Conservation (phyloP, 371 early-diverging fungal species). For the Dentiscutata heterogama region DNA sequence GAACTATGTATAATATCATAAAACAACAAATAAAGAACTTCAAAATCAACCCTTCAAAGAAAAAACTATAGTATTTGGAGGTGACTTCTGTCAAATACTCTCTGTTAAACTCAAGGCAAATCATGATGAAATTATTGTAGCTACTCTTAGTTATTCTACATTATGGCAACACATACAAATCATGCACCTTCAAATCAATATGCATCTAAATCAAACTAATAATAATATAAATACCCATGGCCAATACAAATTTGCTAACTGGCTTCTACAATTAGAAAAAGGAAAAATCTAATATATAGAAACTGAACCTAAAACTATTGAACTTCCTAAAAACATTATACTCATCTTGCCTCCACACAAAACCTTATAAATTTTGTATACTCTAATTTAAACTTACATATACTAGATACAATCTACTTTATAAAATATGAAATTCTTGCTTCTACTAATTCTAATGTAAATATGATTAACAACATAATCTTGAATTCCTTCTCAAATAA, state of each 20-base stretch:
- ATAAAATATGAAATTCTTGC: background rate
- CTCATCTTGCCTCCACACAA: background rate
- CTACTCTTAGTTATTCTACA: background rate
- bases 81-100: constrained; percentile 42
- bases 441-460: background rate
- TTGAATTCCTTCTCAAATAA: background rate
- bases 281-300: background rate
- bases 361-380: background rate
- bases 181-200: constrained; percentile 8
- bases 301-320: background rate
- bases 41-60: constrained; percentile 7
- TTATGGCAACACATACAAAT: constrained; percentile 4
- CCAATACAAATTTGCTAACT: constrained; percentile 11
- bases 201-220: background rate
- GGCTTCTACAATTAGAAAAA: background rate
- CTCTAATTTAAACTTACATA: too few relatives aligned
- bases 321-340: background rate
- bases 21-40: background rate
- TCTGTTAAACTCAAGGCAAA: constrained; percentile 1
- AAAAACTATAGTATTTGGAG: constrained; percentile 47
- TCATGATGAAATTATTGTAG: constrained; percentile 1
- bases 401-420: background rate
- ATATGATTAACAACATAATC: background rate
- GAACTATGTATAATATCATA: constrained; percentile 48
- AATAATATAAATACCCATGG: background rate